Conservation (phyloP, 140 eudicot species). For the Ambrosia hybrid region DNA sequence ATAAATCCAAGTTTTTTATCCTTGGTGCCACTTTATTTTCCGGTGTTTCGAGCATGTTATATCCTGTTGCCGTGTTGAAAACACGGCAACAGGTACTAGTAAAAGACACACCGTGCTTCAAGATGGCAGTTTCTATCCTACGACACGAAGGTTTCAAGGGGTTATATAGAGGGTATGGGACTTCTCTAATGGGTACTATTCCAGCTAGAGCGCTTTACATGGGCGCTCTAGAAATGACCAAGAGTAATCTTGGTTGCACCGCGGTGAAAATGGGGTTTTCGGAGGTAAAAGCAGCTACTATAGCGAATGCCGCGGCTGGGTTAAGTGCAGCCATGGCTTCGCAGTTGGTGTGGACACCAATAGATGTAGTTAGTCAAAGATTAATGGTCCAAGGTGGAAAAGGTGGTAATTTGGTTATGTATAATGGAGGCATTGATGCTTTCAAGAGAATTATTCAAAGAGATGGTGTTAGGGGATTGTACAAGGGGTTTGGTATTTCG, state of each 20-base stretch:
- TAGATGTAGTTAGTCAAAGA: conserved; percentile 61
- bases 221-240: conserved; percentile 62
- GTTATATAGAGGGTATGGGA: conserved; percentile 56
- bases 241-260: conserved; percentile 41
- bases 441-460: conserved; percentile 25
- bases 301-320: conserved; percentile 59
- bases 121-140: conserved; percentile 33
- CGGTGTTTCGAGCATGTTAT: conserved; percentile 51
- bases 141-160: conserved; percentile 48
- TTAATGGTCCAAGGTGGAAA: conserved; percentile 42
- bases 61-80: conserved; percentile 49
- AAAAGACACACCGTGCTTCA: conserved; percentile 36
- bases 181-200: conserved; percentile 53
- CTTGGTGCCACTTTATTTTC: conserved; percentile 55
- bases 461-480: conserved; percentile 34
- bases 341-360: conserved; percentile 65
- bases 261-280: conserved; percentile 42
- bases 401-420: neutral
- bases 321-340: conserved; percentile 54
- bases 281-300: conserved; percentile 34
- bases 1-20: conserved; percentile 58
- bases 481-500: conserved; percentile 37
- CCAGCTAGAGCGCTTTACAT: conserved; percentile 65
- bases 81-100: conserved; percentile 50
- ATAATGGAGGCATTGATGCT: conserved; percentile 34